Conservation (phyloP, 441 rosid genomes). For the Aquilaria agallochum region DNA sequence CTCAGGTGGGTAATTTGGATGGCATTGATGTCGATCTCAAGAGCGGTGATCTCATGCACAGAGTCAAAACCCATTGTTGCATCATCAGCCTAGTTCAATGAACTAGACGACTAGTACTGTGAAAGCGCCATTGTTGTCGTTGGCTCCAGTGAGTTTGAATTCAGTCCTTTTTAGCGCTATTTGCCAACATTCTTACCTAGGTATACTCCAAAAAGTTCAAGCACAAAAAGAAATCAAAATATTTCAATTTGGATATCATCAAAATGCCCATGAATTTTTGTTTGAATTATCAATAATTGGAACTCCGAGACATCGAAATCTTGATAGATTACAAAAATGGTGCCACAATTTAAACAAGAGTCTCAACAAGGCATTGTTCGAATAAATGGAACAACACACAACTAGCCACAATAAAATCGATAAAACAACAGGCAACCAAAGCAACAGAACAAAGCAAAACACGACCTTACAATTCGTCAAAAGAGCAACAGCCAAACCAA, state of each 20-base stretch:
- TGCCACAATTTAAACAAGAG: conserved; percentile 89
- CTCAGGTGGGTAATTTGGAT: conserved; percentile 59
- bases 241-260: conserved; percentile 68
- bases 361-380: conserved; percentile 82
- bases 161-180: conserved; percentile 54
- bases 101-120: conserved; percentile 70
- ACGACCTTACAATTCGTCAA: no score
- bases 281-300: conserved; percentile 85
- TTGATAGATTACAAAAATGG: conserved; percentile 86
- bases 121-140: conserved; percentile 55
- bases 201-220: conserved; percentile 55
- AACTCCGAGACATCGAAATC: conserved; percentile 80
- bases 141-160: conserved; percentile 37
- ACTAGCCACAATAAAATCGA: no score
- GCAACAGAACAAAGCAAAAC: no score
- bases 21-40: conserved; percentile 71
- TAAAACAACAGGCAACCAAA: no score
- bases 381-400: conserved; percentile 14
- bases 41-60: conserved; percentile 63
- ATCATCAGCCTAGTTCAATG: conserved; percentile 54
- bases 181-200: conserved; percentile 72
- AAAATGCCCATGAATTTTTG: conserved; percentile 81
- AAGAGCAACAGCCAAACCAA: no score
- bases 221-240: conserved; percentile 43
- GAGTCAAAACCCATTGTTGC: conserved; percentile 44